These are phyloP conservation scores for Tuctoria greenei DNA, from an alignment of 176 grass and related monocot species.

Conservation along the genomic window DNA sequence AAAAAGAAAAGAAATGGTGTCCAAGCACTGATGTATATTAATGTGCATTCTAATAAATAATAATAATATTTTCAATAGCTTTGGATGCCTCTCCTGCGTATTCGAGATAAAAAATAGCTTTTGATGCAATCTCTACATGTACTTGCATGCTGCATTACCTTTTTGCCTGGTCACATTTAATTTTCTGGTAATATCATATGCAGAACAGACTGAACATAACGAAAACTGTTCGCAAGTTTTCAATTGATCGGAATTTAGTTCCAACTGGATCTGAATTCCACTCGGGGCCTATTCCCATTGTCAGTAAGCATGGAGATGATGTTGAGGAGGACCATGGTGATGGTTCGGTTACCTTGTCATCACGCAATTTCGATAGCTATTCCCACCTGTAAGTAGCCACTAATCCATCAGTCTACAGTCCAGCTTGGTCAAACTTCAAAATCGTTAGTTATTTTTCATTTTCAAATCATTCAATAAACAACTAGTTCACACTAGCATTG, in stretches of 20 bases:
- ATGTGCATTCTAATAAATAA: background rate
- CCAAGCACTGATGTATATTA: too few species aligned
- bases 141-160: background rate
- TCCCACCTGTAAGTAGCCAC: constrained; percentile 77
- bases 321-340: constrained; percentile 68
- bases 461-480: background rate
- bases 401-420: constrained; percentile 17
- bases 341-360: constrained; percentile 66
- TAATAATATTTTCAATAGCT: background rate
- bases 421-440: background rate
- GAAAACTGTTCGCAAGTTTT: constrained; percentile 93
- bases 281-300: constrained; percentile 72
- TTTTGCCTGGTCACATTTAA: constrained; percentile 27
- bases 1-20: background rate
- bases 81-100: too few species aligned
- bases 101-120: constrained; percentile 1
- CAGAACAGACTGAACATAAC: constrained; percentile 99
- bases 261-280: constrained; percentile 96
- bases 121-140: background rate
- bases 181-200: constrained; percentile 45
- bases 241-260: constrained; percentile 87
- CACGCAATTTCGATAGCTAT: constrained; percentile 77
- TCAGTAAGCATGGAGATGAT: constrained; percentile 89
- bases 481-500: background rate
- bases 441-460: constrained; percentile 24